Percentiles rank a stretch among this genome's conserved stretches.
phyloP scores from a whole-genome alignment of 305 asterid species.

The Fraxinus xanthoxyloides region DNA sequence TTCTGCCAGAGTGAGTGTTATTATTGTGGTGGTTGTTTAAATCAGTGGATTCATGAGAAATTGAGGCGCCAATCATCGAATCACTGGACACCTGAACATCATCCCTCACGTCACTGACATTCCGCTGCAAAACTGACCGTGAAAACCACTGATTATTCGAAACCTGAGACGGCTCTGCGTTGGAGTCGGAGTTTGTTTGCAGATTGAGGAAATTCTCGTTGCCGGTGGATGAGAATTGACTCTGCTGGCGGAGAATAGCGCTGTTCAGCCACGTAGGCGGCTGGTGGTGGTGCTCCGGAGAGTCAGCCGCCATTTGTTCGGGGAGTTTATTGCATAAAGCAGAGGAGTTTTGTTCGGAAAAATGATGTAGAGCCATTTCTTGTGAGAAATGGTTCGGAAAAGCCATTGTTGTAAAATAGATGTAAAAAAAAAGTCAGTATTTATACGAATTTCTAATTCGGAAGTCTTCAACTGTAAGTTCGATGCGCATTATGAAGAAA shows the following conservation, averaged over 20 bases:
- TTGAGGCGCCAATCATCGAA: slow-evolving; percentile 28
- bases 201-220: slow-evolving; percentile 47
- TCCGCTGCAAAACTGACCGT: slow-evolving; percentile 35
- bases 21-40: slow-evolving; percentile 17
- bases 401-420: slow-evolving; percentile 25
- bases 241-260: slow-evolving; percentile 45
- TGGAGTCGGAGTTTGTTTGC: slow-evolving; percentile 35
- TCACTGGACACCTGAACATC: slow-evolving; percentile 37
- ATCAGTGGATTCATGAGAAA: slow-evolving; percentile 34
- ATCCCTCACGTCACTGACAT: slow-evolving; percentile 31
- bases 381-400: slow-evolving; percentile 43
- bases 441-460: neutral
- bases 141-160: slow-evolving; percentile 41
- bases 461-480: neutral
- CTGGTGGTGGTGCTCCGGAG: slow-evolving; percentile 3
- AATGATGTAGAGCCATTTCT: slow-evolving; percentile 41
- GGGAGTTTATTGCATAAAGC: slow-evolving; percentile 24
- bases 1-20: slow-evolving; percentile 5
- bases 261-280: slow-evolving; percentile 56
- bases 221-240: slow-evolving; percentile 19
- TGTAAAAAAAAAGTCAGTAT: neutral
- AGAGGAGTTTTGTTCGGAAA: slow-evolving; percentile 38
- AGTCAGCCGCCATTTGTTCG: slow-evolving; percentile 3
- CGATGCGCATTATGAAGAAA: too few species aligned
- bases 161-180: slow-evolving; percentile 18